Evolutionary conservation across 768 basidiomycete species (phyloP), one percentile per base, ranked within the genome.

Genomic region (Floccularia luteovirens): DNA sequence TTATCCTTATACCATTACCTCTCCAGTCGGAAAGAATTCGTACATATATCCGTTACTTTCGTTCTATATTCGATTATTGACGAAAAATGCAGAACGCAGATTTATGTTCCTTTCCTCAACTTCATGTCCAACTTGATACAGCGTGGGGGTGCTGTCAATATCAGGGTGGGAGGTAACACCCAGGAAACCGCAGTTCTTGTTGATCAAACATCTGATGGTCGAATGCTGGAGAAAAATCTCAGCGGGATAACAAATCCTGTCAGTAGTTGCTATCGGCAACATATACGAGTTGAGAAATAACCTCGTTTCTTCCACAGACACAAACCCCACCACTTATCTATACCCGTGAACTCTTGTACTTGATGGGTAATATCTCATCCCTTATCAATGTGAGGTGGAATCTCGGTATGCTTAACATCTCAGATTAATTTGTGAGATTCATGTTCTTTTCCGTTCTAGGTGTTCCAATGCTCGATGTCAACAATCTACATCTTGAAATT

Each of bases 131-230:
- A 83, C 47, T 63, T 90, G 3, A 65, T 64, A 36, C 67, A 74
- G 44, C 71, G 87, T 19, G 73, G 72, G 3, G 84, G 84, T 0
- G 56, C 57, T 2, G 79, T 85, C 5, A 62, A 72, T 10, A 61
- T 88, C 19, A 75, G 88, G 31, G 64, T 89, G 1, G 86, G 87
- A 20, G 87, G 87, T 25, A 90, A 89, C 58, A 79, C 81, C 0
- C 88, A 89, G 53, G 87, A 90, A 43, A 69, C 64, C 4, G 79
- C 77, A 5, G 56, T 61, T 3, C 55, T 77, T 50, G 75, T 75
- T 4, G 64, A 64, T 31, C 64, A 63, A 24, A 66, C 77, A 4
- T 54, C 70, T 0, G 63, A 74, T 46, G 63, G 61, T 17, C 56
- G 46, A n/a, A 52, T 56, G 7, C 49, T 59, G 21, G 49, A 49